A percentile compares a stretch with the other conserved stretches of the same genome.
Conservation (phyloP, 192 early-diverging fungal species). For the Umbelopsis isabellina region DNA sequence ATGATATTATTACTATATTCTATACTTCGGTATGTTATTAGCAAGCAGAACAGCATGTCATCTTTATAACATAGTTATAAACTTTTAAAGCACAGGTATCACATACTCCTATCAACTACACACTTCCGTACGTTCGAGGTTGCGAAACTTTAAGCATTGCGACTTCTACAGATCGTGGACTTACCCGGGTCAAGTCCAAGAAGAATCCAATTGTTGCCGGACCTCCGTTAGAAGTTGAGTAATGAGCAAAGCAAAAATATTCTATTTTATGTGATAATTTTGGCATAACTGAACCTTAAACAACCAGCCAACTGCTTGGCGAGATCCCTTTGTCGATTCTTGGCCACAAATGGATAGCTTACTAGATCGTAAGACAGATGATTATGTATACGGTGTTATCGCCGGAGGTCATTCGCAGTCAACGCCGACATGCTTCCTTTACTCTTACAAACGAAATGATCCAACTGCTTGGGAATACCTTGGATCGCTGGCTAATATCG, state of each 20-base stretch:
- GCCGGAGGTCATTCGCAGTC: neutral
- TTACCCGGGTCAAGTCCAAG: neutral
- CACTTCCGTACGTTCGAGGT: slow-evolving; percentile 10
- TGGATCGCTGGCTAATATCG: slow-evolving; percentile 1
- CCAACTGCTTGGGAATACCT: slow-evolving; percentile 4
- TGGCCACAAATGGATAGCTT: slow-evolving; percentile 14
- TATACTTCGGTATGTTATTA: neutral
- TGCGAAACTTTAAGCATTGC: slow-evolving; percentile 16
- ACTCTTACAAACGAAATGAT: neutral
- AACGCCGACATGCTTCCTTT: neutral
- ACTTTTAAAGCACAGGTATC: slow-evolving; percentile 9
- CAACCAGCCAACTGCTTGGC: slow-evolving; percentile 13
- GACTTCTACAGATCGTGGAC: slow-evolving; percentile 22
- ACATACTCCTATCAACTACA: slow-evolving; percentile 4
- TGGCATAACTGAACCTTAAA: neutral
- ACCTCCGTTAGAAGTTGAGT: slow-evolving; percentile 4
- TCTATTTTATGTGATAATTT: neutral
- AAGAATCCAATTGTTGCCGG: neutral
- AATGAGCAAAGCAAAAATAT: neutral
- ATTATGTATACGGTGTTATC: slow-evolving; percentile 3
- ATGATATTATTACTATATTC: neutral
- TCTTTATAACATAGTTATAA: neutral
- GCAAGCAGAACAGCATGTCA: neutral
- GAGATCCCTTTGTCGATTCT: slow-evolving; percentile 20
- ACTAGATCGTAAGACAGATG: neutral